phyloP scores from a whole-genome alignment of 2,329 filamentous ascomycete genomes.

The Verruconis gallopava region DNA sequence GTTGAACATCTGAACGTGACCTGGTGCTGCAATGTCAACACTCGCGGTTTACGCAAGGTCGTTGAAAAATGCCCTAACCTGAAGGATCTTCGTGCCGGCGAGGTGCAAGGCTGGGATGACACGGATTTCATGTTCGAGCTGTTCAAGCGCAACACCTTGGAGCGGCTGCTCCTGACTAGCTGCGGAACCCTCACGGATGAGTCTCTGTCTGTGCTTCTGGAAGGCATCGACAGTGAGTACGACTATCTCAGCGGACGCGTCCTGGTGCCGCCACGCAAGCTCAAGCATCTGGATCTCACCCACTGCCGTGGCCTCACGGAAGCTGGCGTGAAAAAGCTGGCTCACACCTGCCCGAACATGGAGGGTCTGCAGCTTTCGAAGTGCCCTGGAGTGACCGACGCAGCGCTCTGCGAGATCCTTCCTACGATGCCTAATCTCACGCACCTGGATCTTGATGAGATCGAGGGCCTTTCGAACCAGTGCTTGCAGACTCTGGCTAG shows the following conservation, averaged over 20 bases:
- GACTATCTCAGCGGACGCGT: slow-evolving; percentile 69
- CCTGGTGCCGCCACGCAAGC: slow-evolving; percentile 60
- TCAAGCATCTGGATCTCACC: slow-evolving; percentile 77
- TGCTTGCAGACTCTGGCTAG: slow-evolving; percentile 63
- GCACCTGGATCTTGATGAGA: slow-evolving; percentile 80
- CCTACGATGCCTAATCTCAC: slow-evolving; percentile 65
- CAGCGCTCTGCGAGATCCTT: slow-evolving; percentile 57
- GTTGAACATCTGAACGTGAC: slow-evolving; percentile 82
- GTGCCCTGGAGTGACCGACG: slow-evolving; percentile 61
- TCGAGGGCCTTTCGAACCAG: slow-evolving; percentile 62
- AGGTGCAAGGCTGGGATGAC: slow-evolving; percentile 69
- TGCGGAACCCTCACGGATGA: slow-evolving; percentile 68
- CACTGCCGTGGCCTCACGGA: slow-evolving; percentile 65
- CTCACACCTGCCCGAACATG: slow-evolving; percentile 61
- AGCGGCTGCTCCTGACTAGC: slow-evolving; percentile 69
- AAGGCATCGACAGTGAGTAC: slow-evolving; percentile 62
- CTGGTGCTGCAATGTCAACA: slow-evolving; percentile 82
- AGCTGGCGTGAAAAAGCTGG: slow-evolving; percentile 55
- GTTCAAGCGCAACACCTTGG: slow-evolving; percentile 68
- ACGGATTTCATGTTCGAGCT: slow-evolving; percentile 57
- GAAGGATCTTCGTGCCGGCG: slow-evolving; percentile 68
- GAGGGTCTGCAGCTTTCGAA: slow-evolving; percentile 76
- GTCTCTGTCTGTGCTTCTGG: slow-evolving; percentile 58
- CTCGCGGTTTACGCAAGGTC: slow-evolving; percentile 59
- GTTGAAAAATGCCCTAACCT: slow-evolving; percentile 60